phyloP scores from a whole-genome alignment of 805 yeast species.

The Saturnispora halmiae region DNA sequence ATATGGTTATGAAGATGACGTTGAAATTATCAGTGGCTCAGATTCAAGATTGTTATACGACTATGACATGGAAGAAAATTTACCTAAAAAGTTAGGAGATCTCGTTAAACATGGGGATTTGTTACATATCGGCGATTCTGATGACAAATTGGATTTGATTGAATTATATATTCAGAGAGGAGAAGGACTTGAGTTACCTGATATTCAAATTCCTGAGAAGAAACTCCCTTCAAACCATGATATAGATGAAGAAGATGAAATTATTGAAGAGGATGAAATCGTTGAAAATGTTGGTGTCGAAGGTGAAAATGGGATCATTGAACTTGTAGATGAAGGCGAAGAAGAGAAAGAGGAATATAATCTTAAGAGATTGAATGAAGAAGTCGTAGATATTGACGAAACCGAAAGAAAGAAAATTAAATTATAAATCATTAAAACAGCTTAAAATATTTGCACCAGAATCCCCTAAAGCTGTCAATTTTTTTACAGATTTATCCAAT shows the following conservation, averaged over 20 bases:
- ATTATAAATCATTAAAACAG: slow-evolving; percentile 2
- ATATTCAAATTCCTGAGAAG: slow-evolving; percentile 18
- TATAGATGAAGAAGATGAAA: slow-evolving; percentile 18
- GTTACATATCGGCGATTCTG: slow-evolving; percentile 71
- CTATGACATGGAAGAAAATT: slow-evolving; percentile 78
- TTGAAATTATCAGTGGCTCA: slow-evolving; percentile 37
- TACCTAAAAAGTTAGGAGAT: slow-evolving; percentile 36
- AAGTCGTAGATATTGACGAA: neutral
- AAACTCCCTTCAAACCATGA: slow-evolving; percentile 10
- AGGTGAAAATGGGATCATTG: slow-evolving; percentile 12
- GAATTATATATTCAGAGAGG: slow-evolving; percentile 44
- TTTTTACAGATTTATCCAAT: neutral
- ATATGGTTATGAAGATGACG: slow-evolving; percentile 50
- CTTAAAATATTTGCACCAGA: slow-evolving; percentile 1
- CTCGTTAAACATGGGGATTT: slow-evolving; percentile 52
- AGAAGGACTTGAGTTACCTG: slow-evolving; percentile 17
- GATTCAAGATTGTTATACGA: slow-evolving; percentile 63
- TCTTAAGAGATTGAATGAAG: slow-evolving; percentile 8
- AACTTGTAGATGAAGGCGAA: slow-evolving; percentile 11
- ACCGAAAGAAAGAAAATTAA: neutral
- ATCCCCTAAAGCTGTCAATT: slow-evolving; percentile 1
- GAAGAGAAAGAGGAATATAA: neutral
- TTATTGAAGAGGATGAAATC: slow-evolving; percentile 12
- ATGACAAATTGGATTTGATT: slow-evolving; percentile 51
- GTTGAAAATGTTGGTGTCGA: slow-evolving; percentile 12